A percentile compares a stretch with the other conserved stretches of the same genome.
These are phyloP conservation scores for Ophiostoma ips DNA, from an alignment of 2,329 filamentous ascomycete species.

Conservation along the genomic window DNA sequence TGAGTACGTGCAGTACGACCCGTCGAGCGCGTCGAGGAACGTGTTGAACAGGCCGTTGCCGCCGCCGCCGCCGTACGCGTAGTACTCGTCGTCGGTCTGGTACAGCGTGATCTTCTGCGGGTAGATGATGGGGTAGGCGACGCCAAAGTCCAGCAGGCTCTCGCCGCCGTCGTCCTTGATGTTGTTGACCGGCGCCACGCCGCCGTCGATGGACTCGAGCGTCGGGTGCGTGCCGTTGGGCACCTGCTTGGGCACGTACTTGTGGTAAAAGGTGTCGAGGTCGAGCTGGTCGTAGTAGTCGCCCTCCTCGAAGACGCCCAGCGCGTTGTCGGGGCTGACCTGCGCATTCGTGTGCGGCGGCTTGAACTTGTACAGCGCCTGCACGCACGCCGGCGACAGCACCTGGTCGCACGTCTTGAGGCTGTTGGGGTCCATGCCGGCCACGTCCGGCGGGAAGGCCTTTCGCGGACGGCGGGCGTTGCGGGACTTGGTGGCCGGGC, in stretches of 20 bases:
- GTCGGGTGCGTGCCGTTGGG: slow-evolving; percentile 19
- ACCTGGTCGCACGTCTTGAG: slow-evolving; percentile 11
- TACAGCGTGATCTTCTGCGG: slow-evolving; percentile 29
- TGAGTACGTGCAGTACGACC: slow-evolving; percentile 34
- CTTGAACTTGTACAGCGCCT: neutral
- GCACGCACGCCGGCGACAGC: slow-evolving; percentile 6
- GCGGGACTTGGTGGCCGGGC: neutral
- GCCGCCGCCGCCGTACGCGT: slow-evolving; percentile 15
- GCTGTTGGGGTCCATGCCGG: neutral
- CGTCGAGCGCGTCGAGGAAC: slow-evolving; percentile 35
- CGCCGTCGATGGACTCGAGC: slow-evolving; percentile 17
- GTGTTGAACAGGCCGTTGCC: slow-evolving; percentile 17
- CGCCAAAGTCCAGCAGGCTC: slow-evolving; percentile 33
- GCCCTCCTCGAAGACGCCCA: slow-evolving; percentile 18
- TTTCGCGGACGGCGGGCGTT: neutral
- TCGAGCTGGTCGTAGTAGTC: slow-evolving; percentile 18
- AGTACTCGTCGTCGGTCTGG: slow-evolving; percentile 19
- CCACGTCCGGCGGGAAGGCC: slow-evolving; percentile 1
- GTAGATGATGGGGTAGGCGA: slow-evolving; percentile 34
- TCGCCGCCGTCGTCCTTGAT: slow-evolving; percentile 18
- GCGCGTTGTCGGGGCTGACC: slow-evolving; percentile 12
- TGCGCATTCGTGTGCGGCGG: slow-evolving; percentile 8
- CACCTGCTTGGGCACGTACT: slow-evolving; percentile 9
- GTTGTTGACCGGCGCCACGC: neutral
- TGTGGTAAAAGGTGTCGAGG: slow-evolving; percentile 15